Conservation (phyloP, 768 basidiomycete species). For the Tremella mesenterica region DNA sequence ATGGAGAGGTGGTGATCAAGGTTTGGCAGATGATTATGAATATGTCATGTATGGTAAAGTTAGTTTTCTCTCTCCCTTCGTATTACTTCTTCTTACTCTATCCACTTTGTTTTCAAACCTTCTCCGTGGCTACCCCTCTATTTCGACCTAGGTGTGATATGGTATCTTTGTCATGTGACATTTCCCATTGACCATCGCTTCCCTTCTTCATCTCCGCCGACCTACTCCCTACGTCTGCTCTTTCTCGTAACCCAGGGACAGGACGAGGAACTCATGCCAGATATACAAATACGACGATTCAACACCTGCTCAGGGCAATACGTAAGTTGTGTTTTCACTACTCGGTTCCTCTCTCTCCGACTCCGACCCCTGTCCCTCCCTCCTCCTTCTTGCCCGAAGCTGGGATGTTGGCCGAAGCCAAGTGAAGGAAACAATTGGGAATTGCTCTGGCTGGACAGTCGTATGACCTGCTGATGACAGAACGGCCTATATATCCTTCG, state of each 20-base stretch:
- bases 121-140: too few relatives aligned
- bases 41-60: constrained; percentile 99
- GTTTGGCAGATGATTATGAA: constrained; percentile 92
- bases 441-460: neutral
- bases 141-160: too few relatives aligned
- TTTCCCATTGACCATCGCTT: too few relatives aligned
- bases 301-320: constrained; percentile 62
- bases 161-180: neutral
- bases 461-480: constrained; percentile 47
- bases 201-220: too few relatives aligned
- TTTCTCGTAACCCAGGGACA: too few relatives aligned
- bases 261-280: constrained; percentile 46
- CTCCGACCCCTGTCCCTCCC: neutral
- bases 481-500: constrained; percentile 92
- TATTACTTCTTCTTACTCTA: neutral
- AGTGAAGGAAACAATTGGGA: neutral
- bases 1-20: constrained; percentile 61
- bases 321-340: constrained; percentile 52
- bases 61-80: constrained; percentile 14
- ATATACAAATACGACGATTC: constrained; percentile 91
- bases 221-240: too few relatives aligned
- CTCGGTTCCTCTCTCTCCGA: neutral
- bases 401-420: neutral
- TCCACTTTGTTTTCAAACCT: too few relatives aligned
- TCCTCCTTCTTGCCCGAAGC: neutral